A percentile compares a stretch with the other conserved stretches of the same genome.
These are phyloP conservation scores for Xylaria sp. DNA, from an alignment of 2,329 filamentous ascomycete genomes.

Conservation along the genomic window DNA sequence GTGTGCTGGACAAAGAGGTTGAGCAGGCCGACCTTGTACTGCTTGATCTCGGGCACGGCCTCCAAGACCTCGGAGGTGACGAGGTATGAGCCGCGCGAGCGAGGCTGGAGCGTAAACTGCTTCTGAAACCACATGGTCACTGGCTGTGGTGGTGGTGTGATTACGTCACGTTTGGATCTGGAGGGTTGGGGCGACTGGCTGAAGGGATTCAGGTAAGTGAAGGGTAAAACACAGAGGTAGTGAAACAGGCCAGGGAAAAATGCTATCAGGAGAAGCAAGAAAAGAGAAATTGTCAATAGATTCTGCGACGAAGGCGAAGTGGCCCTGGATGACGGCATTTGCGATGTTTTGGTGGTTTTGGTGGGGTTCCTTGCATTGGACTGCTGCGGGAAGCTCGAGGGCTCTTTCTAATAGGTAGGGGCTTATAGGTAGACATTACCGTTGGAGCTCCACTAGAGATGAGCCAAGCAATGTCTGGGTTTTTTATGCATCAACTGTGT, in stretches of 20 bases:
- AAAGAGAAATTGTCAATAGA: slow-evolving; percentile 58
- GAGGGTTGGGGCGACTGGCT: slow-evolving; percentile 27
- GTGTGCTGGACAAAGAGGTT: slow-evolving; percentile 97
- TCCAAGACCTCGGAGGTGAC: slow-evolving; percentile 80
- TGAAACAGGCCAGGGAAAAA: slow-evolving; percentile 67
- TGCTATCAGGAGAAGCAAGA: slow-evolving; percentile 60
- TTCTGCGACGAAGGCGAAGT: slow-evolving; percentile 51
- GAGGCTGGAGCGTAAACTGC: slow-evolving; percentile 79
- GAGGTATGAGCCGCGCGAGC: slow-evolving; percentile 86
- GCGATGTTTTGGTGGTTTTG: slow-evolving; percentile 40
- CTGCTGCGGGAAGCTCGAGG: slow-evolving; percentile 13
- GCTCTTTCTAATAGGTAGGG: slow-evolving; percentile 7
- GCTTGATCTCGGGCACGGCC: slow-evolving; percentile 79
- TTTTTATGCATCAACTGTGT: neutral
- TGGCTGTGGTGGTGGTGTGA: slow-evolving; percentile 40
- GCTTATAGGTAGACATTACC: neutral
- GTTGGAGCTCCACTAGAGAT: slow-evolving; percentile 23
- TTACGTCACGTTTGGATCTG: slow-evolving; percentile 27
- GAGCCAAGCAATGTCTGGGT: slow-evolving; percentile 17
- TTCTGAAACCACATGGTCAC: slow-evolving; percentile 84
- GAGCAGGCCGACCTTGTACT: slow-evolving; percentile 87
- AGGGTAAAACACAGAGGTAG: slow-evolving; percentile 61
- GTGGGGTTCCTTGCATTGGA: slow-evolving; percentile 44
- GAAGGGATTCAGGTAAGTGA: slow-evolving; percentile 52
- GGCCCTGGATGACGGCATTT: slow-evolving; percentile 56